phyloP scores from a whole-genome alignment of 2,329 filamentous ascomycete genomes.

The Xylariomycetidae sp. region DNA sequence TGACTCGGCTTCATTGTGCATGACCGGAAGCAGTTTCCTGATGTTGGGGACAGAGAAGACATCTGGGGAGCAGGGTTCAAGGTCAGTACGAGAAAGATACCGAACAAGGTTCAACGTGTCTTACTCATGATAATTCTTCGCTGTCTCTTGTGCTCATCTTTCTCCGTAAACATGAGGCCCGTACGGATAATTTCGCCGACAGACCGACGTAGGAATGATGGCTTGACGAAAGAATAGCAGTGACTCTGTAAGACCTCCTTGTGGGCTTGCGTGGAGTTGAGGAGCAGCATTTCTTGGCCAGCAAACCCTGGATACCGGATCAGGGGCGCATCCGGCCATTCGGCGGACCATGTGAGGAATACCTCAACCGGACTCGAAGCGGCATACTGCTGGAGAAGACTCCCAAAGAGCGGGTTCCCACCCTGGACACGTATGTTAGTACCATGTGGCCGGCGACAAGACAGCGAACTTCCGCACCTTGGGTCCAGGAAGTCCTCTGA shows the following conservation, averaged over 20 bases:
- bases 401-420: slow-evolving; percentile 34
- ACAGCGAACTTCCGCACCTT: slow-evolving; percentile 24
- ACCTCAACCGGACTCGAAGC: slow-evolving; percentile 21
- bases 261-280: slow-evolving; percentile 30
- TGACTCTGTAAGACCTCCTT: slow-evolving; percentile 33
- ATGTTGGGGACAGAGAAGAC: slow-evolving; percentile 31
- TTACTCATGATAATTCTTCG: slow-evolving; percentile 27
- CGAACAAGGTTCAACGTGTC: too few species aligned
- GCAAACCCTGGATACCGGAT: slow-evolving; percentile 32
- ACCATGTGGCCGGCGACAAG: neutral
- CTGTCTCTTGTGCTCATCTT: slow-evolving; percentile 28
- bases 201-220: slow-evolving; percentile 26
- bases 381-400: slow-evolving; percentile 28
- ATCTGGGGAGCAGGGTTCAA: too few species aligned
- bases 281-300: slow-evolving; percentile 31
- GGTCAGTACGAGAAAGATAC: too few species aligned
- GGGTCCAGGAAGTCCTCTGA: slow-evolving; percentile 39
- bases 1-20: slow-evolving; percentile 26
- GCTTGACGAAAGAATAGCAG: slow-evolving; percentile 33
- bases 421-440: slow-evolving; percentile 20
- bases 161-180: slow-evolving; percentile 32
- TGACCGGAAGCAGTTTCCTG: slow-evolving; percentile 31
- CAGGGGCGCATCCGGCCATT: slow-evolving; percentile 29
- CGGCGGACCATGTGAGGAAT: slow-evolving; percentile 26
- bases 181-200: slow-evolving; percentile 30